Percentiles rank a stretch among this genome's conserved stretches.
Evolutionary conservation across 1,139 yeast genomes (phyloP).

Genomic region (Trichomonascaceae sp.): DNA sequence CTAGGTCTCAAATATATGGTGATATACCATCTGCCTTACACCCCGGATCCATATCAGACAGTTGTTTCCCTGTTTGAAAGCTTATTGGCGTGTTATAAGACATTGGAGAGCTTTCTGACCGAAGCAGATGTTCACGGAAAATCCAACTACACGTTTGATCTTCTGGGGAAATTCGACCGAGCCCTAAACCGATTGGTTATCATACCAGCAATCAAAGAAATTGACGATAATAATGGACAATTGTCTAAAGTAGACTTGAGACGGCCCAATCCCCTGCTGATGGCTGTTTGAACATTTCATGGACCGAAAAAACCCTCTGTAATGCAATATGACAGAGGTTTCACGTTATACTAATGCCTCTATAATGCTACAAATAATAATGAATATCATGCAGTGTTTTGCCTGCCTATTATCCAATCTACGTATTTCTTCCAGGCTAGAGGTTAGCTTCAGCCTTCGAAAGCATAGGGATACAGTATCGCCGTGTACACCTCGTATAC

Average conservation of each 20-base stretch:
- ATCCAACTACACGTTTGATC: slow-evolving; percentile 20
- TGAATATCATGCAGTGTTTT: neutral
- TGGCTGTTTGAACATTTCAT: slow-evolving; percentile 14
- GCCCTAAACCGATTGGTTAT: slow-evolving; percentile 22
- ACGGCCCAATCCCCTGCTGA: slow-evolving; percentile 22
- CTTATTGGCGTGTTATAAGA: slow-evolving; percentile 24
- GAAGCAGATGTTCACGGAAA: neutral
- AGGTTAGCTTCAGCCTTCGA: neutral
- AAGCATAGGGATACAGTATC: no score
- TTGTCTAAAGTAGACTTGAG: slow-evolving; percentile 25
- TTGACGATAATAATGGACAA: slow-evolving; percentile 23
- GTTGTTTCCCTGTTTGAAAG: slow-evolving; percentile 26
- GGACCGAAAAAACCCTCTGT: neutral
- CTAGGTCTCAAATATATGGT: slow-evolving; percentile 21
- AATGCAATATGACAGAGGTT: neutral
- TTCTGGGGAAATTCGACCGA: slow-evolving; percentile 25
- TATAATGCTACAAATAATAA: neutral
- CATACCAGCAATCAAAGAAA: slow-evolving; percentile 25
- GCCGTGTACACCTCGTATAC: no score
- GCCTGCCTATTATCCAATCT: slow-evolving; percentile 3
- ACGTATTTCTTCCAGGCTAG: slow-evolving; percentile 20
- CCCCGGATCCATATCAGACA: slow-evolving; percentile 29
- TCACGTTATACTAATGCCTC: neutral
- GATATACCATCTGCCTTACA: slow-evolving; percentile 26
- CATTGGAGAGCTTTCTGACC: slow-evolving; percentile 17